Base-by-base conservation (phyloP, 1,284 basidiomycete genomes). In the Austroboletus niveus region DNA sequence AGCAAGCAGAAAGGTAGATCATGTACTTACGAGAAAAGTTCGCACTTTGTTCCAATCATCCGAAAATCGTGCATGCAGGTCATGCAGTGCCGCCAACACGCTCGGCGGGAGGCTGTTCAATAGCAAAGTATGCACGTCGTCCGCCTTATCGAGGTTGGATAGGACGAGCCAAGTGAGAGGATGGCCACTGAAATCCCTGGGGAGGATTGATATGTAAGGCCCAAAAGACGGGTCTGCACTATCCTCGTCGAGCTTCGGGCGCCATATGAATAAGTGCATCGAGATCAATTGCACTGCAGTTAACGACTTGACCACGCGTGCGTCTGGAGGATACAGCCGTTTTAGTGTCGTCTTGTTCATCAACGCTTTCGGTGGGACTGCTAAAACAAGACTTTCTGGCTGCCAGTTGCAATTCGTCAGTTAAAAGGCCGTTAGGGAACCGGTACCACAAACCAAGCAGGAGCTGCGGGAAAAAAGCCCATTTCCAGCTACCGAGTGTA, bases 161-260 rank as follows among this genome's bases (percentile, higher is more conserved):
- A 54, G 39, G 39, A 84, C 72, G n/a, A 81, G 58, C 87, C 89
- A 89, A 12, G 82, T 79, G 14, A 94, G 72, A 10, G 92, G 92
- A 72, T 94, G 92, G 54, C 68, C 76, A 52, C 71, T 75, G 64
- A 94, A 93, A 36, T 81, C 70, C 48, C 66, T 64, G 4, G 92
- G 92, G 15, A 95, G 70, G 1, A 82, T 77, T 1, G 84, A 82
- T 48, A 94, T 83, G 62, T 92, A 94, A 3, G 84, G 81, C 22
- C 84, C 82, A 70, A 89, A 94, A n/a, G 68, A 63, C 53, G 78
- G 74, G 58, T 91, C 84, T 20, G 54, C 51, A 31, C 81, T 83
- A 14, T 72, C 71, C 8, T 62, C 54, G 11, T 67, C 62, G 38
- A 52, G 55, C 60, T 55, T 53, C 45, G 79, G 78, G 35, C 75